Evolutionary conservation across 2,329 filamentous ascomycete species (phyloP), one percentile per base, ranked within the genome.

Genomic region (Mollisiaceae sp.): DNA sequence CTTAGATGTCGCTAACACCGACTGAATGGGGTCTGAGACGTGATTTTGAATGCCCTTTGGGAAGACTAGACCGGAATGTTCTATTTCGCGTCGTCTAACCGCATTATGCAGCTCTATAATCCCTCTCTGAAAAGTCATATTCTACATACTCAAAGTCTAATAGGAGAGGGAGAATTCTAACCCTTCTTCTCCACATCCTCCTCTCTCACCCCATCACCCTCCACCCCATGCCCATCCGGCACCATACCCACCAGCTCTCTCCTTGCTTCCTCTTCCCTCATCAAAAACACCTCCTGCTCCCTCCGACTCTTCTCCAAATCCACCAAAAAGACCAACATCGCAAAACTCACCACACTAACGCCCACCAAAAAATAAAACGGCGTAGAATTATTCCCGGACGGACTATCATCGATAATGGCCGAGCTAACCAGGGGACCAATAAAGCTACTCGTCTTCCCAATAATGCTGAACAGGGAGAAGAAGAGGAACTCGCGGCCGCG

Each of bases 351-450:
- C 55, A 87, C 58, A 67, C 83, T 88, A 66, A 89, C 72, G 0
- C 78, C 86, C 67, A 88, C 87, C 20, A 91, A 72, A 65, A 91
- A 91, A 70, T 89, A 90, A 66, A 91, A 91, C 0, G 89, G 88
- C 8, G 83, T 84, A 32, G 81, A 86, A 61, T 85, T 84, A 71
- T 89, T 81, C 15, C 78, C 76, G 1, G 79, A 80, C 0, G 83
- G 81, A 6, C 81, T 82, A 0, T 84, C 85, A 73, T 91, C 88
- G 63, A 91, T 90, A 65, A 91, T 91, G 6, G 88, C 89, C 67
- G 83, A 86, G 64, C 84, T 87, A n/a, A 91, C 87, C 32, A 91
- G 78, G 0, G 89, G 89, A 0, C 89, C 89, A 63, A 91, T 89
- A 70, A 90, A 91, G 0, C 84, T 86, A 8, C 84, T 87, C 0